These are phyloP conservation scores for Cruciata laevipes DNA, from an alignment of 257 asterid species.

Conservation along the genomic window DNA sequence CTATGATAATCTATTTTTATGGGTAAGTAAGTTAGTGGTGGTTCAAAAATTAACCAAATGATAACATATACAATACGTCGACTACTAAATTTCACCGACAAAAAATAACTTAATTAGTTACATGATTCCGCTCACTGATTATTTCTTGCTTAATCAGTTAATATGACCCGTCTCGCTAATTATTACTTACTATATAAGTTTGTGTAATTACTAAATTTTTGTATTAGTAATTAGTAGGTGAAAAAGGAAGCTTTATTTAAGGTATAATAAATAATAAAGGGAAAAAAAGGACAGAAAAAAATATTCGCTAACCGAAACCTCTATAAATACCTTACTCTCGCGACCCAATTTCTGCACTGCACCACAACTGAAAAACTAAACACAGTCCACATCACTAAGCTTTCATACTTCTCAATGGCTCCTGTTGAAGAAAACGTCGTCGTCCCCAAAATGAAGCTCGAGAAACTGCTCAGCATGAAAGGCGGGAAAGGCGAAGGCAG, in stretches of 20 bases:
- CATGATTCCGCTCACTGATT: no score
- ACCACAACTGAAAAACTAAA: background rate
- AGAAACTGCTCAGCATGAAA: slow-evolving; percentile 73
- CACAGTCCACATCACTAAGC: background rate
- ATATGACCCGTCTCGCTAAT: background rate
- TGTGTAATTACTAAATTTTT: no score
- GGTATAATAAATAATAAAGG: no score
- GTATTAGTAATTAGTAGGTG: background rate
- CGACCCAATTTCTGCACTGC: slow-evolving; percentile 1
- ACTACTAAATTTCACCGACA: no score
- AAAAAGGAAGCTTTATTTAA: background rate
- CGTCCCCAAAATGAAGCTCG: slow-evolving; percentile 61
- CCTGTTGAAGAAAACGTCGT: slow-evolving; percentile 50
- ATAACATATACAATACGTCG: no score
- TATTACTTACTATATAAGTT: background rate
- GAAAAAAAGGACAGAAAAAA: background rate
- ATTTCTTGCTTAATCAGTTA: no score
- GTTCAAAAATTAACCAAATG: no score
- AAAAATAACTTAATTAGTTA: no score
- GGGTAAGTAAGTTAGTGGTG: no score
- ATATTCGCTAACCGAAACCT: background rate
- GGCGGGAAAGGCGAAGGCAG: slow-evolving; percentile 96
- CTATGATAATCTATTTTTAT: no score
- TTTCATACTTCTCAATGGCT: slow-evolving; percentile 29
- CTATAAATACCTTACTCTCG: slow-evolving; percentile 10